Percentiles rank a stretch among this genome's conserved stretches.
Evolutionary conservation across 2,329 filamentous ascomycete species (phyloP).

Genomic region (Colletotrichum lindemuthianum): DNA sequence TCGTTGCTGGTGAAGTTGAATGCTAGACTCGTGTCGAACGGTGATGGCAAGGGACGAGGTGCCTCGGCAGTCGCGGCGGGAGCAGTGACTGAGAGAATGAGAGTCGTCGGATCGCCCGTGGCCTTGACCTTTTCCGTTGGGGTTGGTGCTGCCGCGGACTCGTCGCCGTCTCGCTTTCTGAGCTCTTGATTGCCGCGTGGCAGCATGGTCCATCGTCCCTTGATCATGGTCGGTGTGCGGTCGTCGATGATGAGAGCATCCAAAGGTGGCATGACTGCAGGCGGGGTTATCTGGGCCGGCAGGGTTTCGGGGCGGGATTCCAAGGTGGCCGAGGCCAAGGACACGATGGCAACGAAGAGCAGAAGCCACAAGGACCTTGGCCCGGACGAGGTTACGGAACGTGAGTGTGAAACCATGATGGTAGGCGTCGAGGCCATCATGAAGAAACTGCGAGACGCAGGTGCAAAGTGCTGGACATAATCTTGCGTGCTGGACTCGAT

Average conservation of each 20-base stretch:
- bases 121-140: constrained; percentile 7
- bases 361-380: constrained; percentile 44
- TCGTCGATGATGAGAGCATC: constrained; percentile 35
- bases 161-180: constrained; percentile 41
- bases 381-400: constrained; percentile 29
- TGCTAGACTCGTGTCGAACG: constrained; percentile 73
- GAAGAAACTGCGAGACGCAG: constrained; percentile 39
- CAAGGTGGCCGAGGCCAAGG: constrained; percentile 22
- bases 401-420: constrained; percentile 26
- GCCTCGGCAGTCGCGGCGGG: constrained; percentile 42
- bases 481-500: background rate
- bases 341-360: constrained; percentile 41
- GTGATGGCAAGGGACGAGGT: constrained; percentile 63
- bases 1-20: constrained; percentile 67
- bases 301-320: constrained; percentile 3
- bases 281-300: constrained; percentile 28
- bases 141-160: constrained; percentile 29
- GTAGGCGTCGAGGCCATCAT: constrained; percentile 40
- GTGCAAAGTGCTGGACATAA: constrained; percentile 40
- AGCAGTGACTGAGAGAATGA: constrained; percentile 31
- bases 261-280: constrained; percentile 19
- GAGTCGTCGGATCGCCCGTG: constrained; percentile 21
- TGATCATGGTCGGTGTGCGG: constrained; percentile 33
- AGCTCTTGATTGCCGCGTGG: constrained; percentile 33
- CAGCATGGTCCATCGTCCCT: constrained; percentile 39